phyloP scores from a whole-genome alignment of 1,284 basidiomycete genomes.

The Pholiota adiposa region DNA sequence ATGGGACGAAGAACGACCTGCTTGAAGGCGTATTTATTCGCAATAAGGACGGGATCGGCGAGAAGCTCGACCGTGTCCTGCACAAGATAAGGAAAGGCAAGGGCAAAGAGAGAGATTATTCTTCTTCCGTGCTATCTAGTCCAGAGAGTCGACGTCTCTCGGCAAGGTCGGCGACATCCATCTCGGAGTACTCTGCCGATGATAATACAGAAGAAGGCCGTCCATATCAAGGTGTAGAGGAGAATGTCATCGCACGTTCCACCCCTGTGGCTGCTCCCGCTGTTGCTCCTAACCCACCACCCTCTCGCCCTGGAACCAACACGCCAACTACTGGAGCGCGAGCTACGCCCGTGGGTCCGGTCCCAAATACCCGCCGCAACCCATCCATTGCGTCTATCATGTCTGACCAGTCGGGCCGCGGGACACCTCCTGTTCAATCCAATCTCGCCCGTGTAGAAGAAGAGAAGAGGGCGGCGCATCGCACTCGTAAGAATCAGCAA shows the following conservation, averaged over 20 bases:
- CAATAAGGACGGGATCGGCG: constrained; percentile 62
- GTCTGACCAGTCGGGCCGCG: constrained; percentile 57
- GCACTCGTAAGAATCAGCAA: constrained; percentile 15
- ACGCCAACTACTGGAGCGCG: constrained; percentile 33
- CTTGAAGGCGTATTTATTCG: constrained; percentile 65
- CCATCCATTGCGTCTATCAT: constrained; percentile 68
- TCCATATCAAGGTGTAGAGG: constrained; percentile 18
- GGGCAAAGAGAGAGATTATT: constrained; percentile 33
- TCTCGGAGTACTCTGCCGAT: constrained; percentile 64
- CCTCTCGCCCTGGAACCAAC: constrained; percentile 41
- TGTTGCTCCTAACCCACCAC: constrained; percentile 4
- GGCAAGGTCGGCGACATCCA: constrained; percentile 45
- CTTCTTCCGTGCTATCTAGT: constrained; percentile 26
- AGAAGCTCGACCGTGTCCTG: constrained; percentile 80
- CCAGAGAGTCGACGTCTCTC: constrained; percentile 35
- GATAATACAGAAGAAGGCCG: constrained; percentile 31
- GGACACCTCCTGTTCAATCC: constrained; percentile 46
- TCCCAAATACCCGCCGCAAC: constrained; percentile 47
- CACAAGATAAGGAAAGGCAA: constrained; percentile 68
- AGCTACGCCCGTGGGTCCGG: constrained; percentile 25
- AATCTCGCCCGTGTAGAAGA: constrained; percentile 32
- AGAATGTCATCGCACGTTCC: constrained; percentile 8
- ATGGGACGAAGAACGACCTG: constrained; percentile 56
- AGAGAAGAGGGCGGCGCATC: constrained; percentile 14
- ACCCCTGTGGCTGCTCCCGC: constrained; percentile 13